Conservation (phyloP, 257 asterid species). For the Plantago major region DNA sequence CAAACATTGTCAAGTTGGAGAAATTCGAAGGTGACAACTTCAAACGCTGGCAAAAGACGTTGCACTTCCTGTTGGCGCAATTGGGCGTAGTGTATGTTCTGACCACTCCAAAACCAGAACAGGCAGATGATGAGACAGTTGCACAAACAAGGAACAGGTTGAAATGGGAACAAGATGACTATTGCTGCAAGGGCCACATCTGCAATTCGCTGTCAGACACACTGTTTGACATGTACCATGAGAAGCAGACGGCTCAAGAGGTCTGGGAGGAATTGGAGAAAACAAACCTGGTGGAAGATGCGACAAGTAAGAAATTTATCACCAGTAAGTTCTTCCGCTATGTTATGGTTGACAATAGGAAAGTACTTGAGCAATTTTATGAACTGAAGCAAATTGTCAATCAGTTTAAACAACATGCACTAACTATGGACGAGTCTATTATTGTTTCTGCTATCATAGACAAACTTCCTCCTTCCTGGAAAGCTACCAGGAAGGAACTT, state of each 20-base stretch:
- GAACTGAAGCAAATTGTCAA: background rate
- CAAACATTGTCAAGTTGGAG: background rate
- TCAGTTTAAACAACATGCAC: background rate
- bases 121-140: too few relatives aligned
- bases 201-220: background rate
- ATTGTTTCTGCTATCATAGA: background rate
- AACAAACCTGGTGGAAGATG: background rate
- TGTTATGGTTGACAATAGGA: background rate
- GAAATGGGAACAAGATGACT: too few relatives aligned
- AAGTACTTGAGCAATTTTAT: background rate
- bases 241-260: background rate
- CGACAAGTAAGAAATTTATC: background rate
- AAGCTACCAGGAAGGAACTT: background rate
- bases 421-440: background rate
- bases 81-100: too few relatives aligned
- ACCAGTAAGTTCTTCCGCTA: background rate
- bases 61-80: too few relatives aligned
- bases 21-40: background rate
- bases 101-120: too few relatives aligned
- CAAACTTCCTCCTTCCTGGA: background rate
- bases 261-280: background rate
- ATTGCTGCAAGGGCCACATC: background rate
- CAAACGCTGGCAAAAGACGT: background rate
- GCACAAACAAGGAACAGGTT: too few relatives aligned
- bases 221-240: background rate